phyloP scores from a whole-genome alignment of 2,329 filamentous ascomycete genomes.

The Pseudovirgaria hyperparasitica region DNA sequence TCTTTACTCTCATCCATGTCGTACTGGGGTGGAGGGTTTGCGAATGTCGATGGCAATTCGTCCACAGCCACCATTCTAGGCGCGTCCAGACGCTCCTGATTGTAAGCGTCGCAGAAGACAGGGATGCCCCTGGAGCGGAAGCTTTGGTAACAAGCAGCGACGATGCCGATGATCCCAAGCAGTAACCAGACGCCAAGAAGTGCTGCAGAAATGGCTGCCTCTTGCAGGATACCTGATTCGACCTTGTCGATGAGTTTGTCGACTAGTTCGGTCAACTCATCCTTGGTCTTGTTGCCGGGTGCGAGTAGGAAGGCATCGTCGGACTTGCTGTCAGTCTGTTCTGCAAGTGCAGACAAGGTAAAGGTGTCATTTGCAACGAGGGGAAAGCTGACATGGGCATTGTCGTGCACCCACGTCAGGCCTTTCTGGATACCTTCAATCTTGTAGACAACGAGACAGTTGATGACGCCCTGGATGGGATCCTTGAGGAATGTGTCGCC shows the following conservation, averaged over 20 bases:
- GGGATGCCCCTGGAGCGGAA: conserved; percentile 21
- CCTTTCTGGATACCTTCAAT: conserved; percentile 73
- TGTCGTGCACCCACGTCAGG: conserved; percentile 83
- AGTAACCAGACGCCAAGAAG: conserved; percentile 68
- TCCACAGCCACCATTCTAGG: too few species aligned
- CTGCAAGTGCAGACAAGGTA: conserved; percentile 58
- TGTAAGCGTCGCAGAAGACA: conserved; percentile 9
- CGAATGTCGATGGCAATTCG: too few species aligned
- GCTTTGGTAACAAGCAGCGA: conserved; percentile 52
- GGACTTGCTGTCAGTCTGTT: conserved; percentile 36
- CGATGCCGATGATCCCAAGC: conserved; percentile 60
- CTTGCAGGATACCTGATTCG: conserved; percentile 53
- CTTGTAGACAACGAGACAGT: conserved; percentile 82
- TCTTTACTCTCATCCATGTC: conserved; percentile 27
- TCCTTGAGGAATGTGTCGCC: conserved; percentile 68
- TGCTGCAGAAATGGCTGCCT: conserved; percentile 66
- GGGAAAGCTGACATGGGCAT: conserved; percentile 75
- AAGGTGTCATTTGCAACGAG: conserved; percentile 69
- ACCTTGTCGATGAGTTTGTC: conserved; percentile 56
- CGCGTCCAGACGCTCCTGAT: too few species aligned
- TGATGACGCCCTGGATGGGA: conserved; percentile 65
- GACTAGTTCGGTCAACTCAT: conserved; percentile 72
- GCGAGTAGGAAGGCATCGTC: conserved; percentile 66
- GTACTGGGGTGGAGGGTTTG: conserved; percentile 19
- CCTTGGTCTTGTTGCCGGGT: conserved; percentile 57